These are phyloP conservation scores for Leucosporidium creatinivorum DNA, from an alignment of 768 basidiomycete genomes.

Conservation along the genomic window DNA sequence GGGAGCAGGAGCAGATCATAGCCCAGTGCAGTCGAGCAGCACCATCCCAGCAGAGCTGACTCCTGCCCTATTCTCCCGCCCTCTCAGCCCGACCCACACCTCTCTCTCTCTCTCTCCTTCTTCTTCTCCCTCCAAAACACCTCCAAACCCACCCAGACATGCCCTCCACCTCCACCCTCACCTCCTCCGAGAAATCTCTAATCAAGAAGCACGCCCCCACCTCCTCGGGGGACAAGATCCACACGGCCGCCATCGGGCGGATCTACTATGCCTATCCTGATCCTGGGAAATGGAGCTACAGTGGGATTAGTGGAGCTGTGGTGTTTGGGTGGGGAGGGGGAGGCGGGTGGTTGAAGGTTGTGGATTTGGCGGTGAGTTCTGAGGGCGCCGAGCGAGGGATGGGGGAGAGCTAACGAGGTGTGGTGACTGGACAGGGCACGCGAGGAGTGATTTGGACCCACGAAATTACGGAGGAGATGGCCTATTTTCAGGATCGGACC, in stretches of 20 bases:
- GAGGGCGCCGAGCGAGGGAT: not conserved
- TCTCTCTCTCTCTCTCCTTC: not conserved
- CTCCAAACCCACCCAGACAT: slow-evolving; percentile 44
- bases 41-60: not conserved
- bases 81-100: not conserved
- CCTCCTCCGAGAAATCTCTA: slow-evolving; percentile 65
- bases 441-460: slow-evolving; percentile 89
- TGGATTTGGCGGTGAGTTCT: slow-evolving; percentile 56
- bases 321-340: slow-evolving; percentile 59
- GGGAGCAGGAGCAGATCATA: too few species aligned
- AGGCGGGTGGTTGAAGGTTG: slow-evolving; percentile 60
- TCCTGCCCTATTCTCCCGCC: not conserved
- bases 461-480: slow-evolving; percentile 73
- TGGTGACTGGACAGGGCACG: slow-evolving; percentile 51
- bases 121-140: too few species aligned
- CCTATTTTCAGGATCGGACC: slow-evolving; percentile 71
- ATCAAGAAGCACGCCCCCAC: slow-evolving; percentile 53
- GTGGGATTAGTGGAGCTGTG: slow-evolving; percentile 78
- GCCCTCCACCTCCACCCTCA: slow-evolving; percentile 66
- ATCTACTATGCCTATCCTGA: slow-evolving; percentile 84
- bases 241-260: slow-evolving; percentile 70
- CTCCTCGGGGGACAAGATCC: slow-evolving; percentile 57
- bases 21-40: too few species aligned
- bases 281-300: slow-evolving; percentile 71
- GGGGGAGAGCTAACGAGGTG: not conserved